Conservation (phyloP, 2,329 filamentous ascomycete species). For the Helminthosporium solani region DNA sequence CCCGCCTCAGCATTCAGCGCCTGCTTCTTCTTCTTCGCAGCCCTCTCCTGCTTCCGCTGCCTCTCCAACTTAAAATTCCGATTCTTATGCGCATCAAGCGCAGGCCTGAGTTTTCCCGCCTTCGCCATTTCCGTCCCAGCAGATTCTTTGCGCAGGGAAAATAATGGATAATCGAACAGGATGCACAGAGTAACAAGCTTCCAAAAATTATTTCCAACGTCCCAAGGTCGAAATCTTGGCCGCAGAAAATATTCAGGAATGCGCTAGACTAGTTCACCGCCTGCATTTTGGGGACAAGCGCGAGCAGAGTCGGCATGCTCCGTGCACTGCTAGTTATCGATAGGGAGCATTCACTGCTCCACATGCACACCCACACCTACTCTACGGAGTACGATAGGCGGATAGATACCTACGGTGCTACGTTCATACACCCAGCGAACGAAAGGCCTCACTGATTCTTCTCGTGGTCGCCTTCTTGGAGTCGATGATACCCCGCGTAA, state of each 20-base stretch:
- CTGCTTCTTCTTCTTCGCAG: conserved; percentile 52
- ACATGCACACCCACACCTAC: neutral
- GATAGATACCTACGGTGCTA: too few species aligned
- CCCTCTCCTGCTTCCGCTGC: conserved; percentile 67
- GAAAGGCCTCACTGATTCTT: too few species aligned
- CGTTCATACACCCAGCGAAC: too few species aligned
- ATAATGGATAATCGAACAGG: conserved; percentile 6
- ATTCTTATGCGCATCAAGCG: conserved; percentile 60
- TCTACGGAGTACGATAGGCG: too few species aligned
- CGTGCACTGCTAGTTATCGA: too few species aligned
- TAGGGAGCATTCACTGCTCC: neutral
- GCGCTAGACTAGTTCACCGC: conserved; percentile 35
- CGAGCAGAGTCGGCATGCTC: conserved; percentile 22
- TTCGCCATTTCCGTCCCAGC: conserved; percentile 44
- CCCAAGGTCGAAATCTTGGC: conserved; percentile 38
- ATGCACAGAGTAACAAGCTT: conserved; percentile 12
- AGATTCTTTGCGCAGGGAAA: neutral
- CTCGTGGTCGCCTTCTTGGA: too few species aligned
- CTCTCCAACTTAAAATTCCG: conserved; percentile 74
- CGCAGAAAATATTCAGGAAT: conserved; percentile 28
- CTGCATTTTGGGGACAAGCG: conserved; percentile 26
- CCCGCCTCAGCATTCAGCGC: conserved; percentile 25
- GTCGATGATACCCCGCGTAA: too few species aligned
- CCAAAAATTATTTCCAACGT: conserved; percentile 25
- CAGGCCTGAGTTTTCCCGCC: conserved; percentile 57